Conservation (phyloP, 208 protist genomes). For the Acanthamoeba triangularis region DNA sequence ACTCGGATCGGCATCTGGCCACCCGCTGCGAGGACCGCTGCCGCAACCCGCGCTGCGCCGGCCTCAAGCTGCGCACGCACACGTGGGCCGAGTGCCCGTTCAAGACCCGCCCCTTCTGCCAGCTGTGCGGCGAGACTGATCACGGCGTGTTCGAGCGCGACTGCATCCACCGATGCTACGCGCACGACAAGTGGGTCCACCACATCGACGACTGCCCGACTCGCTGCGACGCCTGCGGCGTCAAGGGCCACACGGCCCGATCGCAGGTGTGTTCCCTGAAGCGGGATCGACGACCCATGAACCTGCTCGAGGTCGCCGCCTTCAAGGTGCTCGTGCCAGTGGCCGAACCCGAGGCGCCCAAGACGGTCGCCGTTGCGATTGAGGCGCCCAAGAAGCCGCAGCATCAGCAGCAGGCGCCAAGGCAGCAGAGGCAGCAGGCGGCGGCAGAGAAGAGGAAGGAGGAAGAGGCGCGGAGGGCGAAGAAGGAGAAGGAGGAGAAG, state of each 20-base stretch:
- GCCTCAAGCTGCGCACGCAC: not conserved
- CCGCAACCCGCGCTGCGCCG: not conserved
- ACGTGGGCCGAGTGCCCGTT: not conserved
- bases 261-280: not conserved
- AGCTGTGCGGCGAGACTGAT: not conserved
- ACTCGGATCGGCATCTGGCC: not conserved
- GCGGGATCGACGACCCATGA: not conserved
- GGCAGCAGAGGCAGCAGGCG: not conserved
- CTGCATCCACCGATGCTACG: constrained; percentile 18
- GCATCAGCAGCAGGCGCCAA: not conserved
- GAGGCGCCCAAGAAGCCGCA: not conserved
- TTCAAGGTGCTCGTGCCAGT: constrained; percentile 9
- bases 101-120: constrained; percentile 4
- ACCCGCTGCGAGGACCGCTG: not conserved
- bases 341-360: not conserved
- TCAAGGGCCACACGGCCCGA: not conserved
- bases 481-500: constrained; percentile 39
- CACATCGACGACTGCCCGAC: not conserved
- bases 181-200: not conserved
- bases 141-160: not conserved
- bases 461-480: not conserved
- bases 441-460: not conserved
- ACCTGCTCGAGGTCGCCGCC: not conserved
- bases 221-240: constrained; percentile 3
- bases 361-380: not conserved